These are phyloP conservation scores for Thermothelomyces thermophilus DNA, from an alignment of 2,329 filamentous ascomycete genomes.

Conservation along the genomic window DNA sequence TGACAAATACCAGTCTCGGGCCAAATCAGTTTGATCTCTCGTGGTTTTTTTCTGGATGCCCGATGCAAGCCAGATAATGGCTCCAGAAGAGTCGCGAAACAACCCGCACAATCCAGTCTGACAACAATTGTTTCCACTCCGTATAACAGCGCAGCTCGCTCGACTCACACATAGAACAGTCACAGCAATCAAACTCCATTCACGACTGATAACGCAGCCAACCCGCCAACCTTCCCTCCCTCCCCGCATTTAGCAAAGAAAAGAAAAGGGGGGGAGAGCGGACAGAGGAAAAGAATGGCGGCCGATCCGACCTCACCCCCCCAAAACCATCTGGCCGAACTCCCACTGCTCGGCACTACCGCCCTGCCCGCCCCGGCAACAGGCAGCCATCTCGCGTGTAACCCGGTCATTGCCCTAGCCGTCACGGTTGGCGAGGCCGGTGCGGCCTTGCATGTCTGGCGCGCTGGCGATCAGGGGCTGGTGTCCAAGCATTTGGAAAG, in stretches of 20 bases:
- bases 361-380: constrained; percentile 50
- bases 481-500: constrained; percentile 31
- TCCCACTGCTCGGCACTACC: constrained; percentile 50
- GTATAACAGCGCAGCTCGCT: not conserved
- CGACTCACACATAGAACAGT: not conserved
- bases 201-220: not conserved
- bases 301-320: constrained; percentile 9
- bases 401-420: constrained; percentile 79
- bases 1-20: too few relatives aligned
- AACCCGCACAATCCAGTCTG: not conserved
- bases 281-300: too few relatives aligned
- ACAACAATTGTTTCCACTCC: not conserved
- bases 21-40: too few relatives aligned
- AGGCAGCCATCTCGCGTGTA: constrained; percentile 60
- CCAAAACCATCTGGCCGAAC: constrained; percentile 23
- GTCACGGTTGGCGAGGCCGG: constrained; percentile 63
- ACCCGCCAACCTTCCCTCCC: not conserved
- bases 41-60: not conserved
- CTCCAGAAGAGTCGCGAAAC: not conserved
- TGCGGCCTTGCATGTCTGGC: constrained; percentile 62
- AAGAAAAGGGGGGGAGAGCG: not conserved
- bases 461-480: constrained; percentile 62
- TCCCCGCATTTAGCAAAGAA: not conserved
- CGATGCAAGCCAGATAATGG: not conserved
- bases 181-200: not conserved